Evolutionary conservation across 495 filamentous ascomycete genomes (phyloP), one percentile per base, ranked within the genome.

Genomic region (Lophiotrema nucula): DNA sequence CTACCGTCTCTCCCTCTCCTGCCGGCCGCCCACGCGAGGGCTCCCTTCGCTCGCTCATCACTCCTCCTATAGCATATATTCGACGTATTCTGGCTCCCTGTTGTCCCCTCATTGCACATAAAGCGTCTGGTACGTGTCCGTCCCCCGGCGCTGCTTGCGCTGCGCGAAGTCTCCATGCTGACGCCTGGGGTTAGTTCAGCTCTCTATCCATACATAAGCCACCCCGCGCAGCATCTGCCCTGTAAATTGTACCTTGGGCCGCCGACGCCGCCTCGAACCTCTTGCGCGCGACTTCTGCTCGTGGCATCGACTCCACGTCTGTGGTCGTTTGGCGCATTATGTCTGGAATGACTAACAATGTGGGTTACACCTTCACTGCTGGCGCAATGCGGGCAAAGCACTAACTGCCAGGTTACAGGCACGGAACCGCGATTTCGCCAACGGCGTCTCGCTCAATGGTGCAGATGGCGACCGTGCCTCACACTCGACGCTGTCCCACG

Each of bases 401-500:
- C 54, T 64, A 48, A 64, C 53, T 11, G 18, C 19, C 22, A 43
- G 10, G n/a, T 24, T 28, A n/a, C 51, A 65, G 62, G 21, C 56
- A 26, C 50, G 62, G 16, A 43, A 56, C 12, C 62, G 62, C 52
- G 57, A 65, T 33, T 60, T 52, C 23, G 38, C 22, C 23, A 47
- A 51, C 27, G 61, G 55, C 15, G 44, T 39, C 11, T 26, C 51
- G 6, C 22, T 57, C 31, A 53, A 56, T 25, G 52, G 53, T 35
- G 57, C 35, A 4, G 57, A 60, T n/a, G 46, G 42, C 42, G 62
- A 65, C 22, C 56, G 56, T 24, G n/a, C 58, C 6, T 50, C 66
- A 51, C 65, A 70, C 44, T 56, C 72, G 23, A 45, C 58, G 56
- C 70, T 79, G 66, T 68, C 75, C 46, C 74, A 73, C 31, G 68